phyloP scores from a whole-genome alignment of 2,329 filamentous ascomycete genomes.

The Beauveria sp. region DNA sequence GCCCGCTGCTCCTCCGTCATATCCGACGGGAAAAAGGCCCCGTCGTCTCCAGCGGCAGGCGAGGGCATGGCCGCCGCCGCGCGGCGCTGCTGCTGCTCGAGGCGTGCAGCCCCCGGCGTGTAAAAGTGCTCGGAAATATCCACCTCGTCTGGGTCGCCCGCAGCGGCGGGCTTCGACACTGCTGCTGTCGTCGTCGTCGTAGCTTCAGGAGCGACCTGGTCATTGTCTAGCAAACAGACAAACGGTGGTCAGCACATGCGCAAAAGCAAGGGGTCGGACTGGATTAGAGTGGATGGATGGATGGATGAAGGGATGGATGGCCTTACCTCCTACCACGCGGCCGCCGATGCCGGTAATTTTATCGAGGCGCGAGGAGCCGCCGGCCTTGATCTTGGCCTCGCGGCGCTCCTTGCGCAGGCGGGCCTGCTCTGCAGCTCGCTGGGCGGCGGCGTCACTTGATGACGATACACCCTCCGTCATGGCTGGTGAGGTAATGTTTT shows the following conservation, averaged over 20 bases:
- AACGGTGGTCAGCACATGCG: not conserved
- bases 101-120: constrained; percentile 36
- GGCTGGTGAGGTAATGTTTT: not conserved
- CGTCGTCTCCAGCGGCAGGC: constrained; percentile 9
- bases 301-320: not conserved
- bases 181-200: constrained; percentile 20
- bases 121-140: constrained; percentile 74
- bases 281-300: no score
- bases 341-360: constrained; percentile 65
- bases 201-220: constrained; percentile 27
- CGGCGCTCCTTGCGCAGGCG: constrained; percentile 71
- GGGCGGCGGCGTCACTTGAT: constrained; percentile 38
- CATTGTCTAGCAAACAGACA: not conserved
- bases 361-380: constrained; percentile 62
- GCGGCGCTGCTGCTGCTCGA: not conserved
- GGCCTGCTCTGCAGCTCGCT: constrained; percentile 55
- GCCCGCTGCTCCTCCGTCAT: constrained; percentile 53
- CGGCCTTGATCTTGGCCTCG: constrained; percentile 69
- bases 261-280: not conserved
- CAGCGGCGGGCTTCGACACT: constrained; percentile 24
- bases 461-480: constrained; percentile 34
- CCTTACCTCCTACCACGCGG: constrained; percentile 27
- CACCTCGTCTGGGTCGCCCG: constrained; percentile 65
- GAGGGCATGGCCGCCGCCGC: constrained; percentile 20
- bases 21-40: constrained; percentile 19